Percentiles rank a stretch among this genome's conserved stretches.
Conservation (phyloP, 2,329 filamentous ascomycete species). For the Amesomyces nigricolor region DNA sequence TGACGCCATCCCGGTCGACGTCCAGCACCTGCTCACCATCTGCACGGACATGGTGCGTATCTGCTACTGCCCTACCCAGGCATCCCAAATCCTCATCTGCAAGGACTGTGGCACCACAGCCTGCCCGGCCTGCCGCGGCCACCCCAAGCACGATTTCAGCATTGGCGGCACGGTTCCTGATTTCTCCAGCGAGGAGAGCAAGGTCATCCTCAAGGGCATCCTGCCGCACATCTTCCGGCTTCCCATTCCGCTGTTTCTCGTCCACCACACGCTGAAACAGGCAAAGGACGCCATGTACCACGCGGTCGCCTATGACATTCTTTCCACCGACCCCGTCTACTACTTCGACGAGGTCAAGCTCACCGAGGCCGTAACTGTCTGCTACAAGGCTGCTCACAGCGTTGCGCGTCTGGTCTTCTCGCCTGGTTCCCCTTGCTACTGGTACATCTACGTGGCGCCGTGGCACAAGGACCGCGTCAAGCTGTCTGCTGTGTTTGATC, state of each 20-base stretch:
- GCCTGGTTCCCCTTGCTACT: neutral
- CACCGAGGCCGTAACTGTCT: conserved; percentile 19
- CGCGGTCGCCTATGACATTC: neutral
- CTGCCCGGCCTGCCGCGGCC: conserved; percentile 36
- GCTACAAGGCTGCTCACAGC: conserved; percentile 16
- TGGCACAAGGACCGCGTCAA: neutral
- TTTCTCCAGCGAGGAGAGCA: conserved; percentile 9
- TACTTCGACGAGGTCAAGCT: conserved; percentile 20
- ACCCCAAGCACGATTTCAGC: conserved; percentile 33
- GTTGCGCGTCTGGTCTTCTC: conserved; percentile 19
- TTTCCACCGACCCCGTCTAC: conserved; percentile 1
- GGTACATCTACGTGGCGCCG: conserved; percentile 20
- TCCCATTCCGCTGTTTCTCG: neutral
- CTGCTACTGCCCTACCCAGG: conserved; percentile 20
- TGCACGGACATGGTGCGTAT: conserved; percentile 10
- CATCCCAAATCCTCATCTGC: conserved; percentile 33
- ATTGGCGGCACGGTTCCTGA: neutral
- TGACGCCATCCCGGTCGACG: neutral
- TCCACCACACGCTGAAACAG: neutral
- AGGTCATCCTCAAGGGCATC: conserved; percentile 6
- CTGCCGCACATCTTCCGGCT: conserved; percentile 1
- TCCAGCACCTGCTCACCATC: neutral
- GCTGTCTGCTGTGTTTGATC: conserved; percentile 10
- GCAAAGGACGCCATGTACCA: neutral
- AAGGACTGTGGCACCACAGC: conserved; percentile 33